Evolutionary conservation across 176 grass and related monocot genomes (phyloP), one percentile per base, ranked within the genome.

Genomic region (Zoysia japonica): DNA sequence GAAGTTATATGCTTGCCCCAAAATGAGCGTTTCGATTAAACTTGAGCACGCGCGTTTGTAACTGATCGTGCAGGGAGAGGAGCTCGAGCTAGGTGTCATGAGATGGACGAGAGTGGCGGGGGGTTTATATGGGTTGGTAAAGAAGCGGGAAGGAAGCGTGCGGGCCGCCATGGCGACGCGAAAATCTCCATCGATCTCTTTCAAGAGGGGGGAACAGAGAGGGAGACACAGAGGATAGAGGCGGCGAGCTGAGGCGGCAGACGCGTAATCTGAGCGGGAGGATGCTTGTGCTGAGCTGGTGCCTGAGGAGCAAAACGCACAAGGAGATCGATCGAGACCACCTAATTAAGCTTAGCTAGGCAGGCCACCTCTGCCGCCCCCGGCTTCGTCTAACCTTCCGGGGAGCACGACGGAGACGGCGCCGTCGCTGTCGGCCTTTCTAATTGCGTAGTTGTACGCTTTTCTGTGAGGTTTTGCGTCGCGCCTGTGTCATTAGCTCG

Each of bases 281-380:
- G 28, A 28, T 17, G 62, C 87, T 87, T 64, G 90, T 87, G 78
- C 39, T 93, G 81, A 93, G 91, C 91, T 93, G 91, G 75, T 75
- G 69, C 81, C 78, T 42, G 9, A 0, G 54, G 68, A 78, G 87
- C 87, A 84, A 88, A 78, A 63, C 81, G 65, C 54, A 75, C 75
- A 60, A 83, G 75, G 13, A 9, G 6, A 28, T 28, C 28, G 28
- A 28, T 28, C 28, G 28, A 3, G 50, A 17, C 61, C 87, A 85
- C 87, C 78, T 14, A 57, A 70, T 67, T 70, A 67, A 74, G 37
- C 57, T 7, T 37, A 28, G 52, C 55, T 19, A 73, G n/a, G 15
- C 12, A 49, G 72, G 39, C n/a, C 15, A 43, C n/a, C 70, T 73
- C 51, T 43, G 28, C 7, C 16, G 51, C 9, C 9, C 28, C 79